Conservation (phyloP, 2,329 filamentous ascomycete genomes). For the Tolypocladium tundrense region DNA sequence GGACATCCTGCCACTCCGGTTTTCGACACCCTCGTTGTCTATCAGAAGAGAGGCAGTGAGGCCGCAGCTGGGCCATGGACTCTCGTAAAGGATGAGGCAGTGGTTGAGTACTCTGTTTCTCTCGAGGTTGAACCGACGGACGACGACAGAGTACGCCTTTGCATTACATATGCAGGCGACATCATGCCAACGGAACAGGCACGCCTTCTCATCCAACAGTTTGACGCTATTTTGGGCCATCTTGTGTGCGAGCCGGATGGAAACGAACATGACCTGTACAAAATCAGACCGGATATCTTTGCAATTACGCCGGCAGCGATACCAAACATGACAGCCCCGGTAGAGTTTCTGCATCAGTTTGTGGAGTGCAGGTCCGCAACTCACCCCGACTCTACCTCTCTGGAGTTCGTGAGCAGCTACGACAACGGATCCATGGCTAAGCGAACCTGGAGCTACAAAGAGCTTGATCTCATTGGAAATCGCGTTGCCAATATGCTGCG, state of each 20-base stretch:
- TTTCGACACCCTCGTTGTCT: constrained; percentile 80
- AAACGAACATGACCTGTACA: constrained; percentile 26
- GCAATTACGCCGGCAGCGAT: constrained; percentile 57
- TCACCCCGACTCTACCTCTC: constrained; percentile 51
- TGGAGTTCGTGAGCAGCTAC: constrained; percentile 63
- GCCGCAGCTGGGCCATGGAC: constrained; percentile 39
- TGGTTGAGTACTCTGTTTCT: constrained; percentile 69
- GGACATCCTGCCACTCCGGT: constrained; percentile 53
- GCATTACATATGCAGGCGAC: constrained; percentile 55
- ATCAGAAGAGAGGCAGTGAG: constrained; percentile 49
- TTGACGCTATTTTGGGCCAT: constrained; percentile 55
- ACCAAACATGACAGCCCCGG: constrained; percentile 43
- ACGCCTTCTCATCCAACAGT: constrained; percentile 55
- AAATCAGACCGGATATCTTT: constrained; percentile 31
- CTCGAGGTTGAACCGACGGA: constrained; percentile 59
- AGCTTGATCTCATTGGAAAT: constrained; percentile 63
- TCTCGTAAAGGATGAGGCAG: constrained; percentile 53
- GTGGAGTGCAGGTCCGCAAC: constrained; percentile 53
- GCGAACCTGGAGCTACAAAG: constrained; percentile 60
- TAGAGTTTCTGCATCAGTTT: constrained; percentile 63
- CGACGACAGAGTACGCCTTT: constrained; percentile 42
- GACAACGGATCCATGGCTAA: constrained; percentile 32
- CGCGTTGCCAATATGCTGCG: constrained; percentile 57
- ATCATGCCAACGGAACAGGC: constrained; percentile 62
- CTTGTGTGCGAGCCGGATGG: constrained; percentile 40